These are phyloP conservation scores for Starmera dryadoides DNA, from an alignment of 805 yeast species.

Conservation along the genomic window DNA sequence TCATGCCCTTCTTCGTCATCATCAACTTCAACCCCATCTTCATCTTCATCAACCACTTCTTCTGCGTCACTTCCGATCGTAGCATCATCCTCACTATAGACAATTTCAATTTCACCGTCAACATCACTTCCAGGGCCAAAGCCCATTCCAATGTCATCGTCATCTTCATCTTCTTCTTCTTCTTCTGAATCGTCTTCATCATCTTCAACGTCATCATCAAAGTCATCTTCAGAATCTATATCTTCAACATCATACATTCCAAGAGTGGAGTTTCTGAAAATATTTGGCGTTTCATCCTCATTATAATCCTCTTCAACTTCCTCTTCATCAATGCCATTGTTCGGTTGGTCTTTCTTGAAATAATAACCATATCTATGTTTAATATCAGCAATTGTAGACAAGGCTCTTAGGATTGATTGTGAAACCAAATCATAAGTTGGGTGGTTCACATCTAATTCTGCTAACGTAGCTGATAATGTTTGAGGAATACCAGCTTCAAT, in stretches of 20 bases:
- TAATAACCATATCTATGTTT: conserved; percentile 50
- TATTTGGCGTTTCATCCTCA: conserved; percentile 74
- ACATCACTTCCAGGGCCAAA: conserved; percentile 23
- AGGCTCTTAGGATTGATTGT: conserved; percentile 43
- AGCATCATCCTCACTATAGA: conserved; percentile 27
- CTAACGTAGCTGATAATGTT: conserved; percentile 50
- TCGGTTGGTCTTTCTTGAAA: conserved; percentile 38
- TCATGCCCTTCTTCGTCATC: neutral
- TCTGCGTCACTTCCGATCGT: conserved; percentile 23
- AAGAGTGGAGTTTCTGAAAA: conserved; percentile 80
- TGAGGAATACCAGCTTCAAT: conserved; percentile 59
- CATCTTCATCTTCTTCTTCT: conserved; percentile 23
- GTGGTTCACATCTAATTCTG: conserved; percentile 66
- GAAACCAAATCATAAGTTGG: conserved; percentile 54
- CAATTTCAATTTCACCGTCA: conserved; percentile 18
- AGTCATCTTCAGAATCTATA: conserved; percentile 55
- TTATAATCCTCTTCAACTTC: conserved; percentile 43
- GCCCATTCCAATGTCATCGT: conserved; percentile 20
- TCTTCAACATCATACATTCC: conserved; percentile 91
- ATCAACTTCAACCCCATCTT: conserved; percentile 9
- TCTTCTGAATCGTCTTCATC: conserved; percentile 29
- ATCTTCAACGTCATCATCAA: conserved; percentile 43
- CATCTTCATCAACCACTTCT: conserved; percentile 25
- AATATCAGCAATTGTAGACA: conserved; percentile 49
- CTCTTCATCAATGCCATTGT: conserved; percentile 45